These are phyloP conservation scores for Fusarium pininemorale DNA, from an alignment of 2,329 filamentous ascomycete species.

Conservation along the genomic window DNA sequence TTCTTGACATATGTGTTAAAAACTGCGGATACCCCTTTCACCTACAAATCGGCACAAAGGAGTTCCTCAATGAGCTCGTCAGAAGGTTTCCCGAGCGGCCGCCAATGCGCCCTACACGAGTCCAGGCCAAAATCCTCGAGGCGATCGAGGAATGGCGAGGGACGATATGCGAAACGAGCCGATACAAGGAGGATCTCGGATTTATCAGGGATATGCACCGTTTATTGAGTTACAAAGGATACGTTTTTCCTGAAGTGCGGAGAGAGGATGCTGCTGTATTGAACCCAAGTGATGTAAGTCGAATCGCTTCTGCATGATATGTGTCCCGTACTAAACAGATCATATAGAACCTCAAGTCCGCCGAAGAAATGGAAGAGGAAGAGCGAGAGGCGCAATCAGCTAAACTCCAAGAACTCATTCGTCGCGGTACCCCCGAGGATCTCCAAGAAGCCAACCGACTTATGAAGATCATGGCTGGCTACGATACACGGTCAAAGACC, in stretches of 20 bases:
- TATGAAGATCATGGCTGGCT: slow-evolving; percentile 99
- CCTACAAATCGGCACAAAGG: slow-evolving; percentile 97
- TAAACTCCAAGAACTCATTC: slow-evolving; percentile 97
- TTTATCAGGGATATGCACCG: slow-evolving; percentile 99
- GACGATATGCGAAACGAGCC: slow-evolving; percentile 97
- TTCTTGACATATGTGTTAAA: slow-evolving; percentile 99
- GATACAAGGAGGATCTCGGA: slow-evolving; percentile 96
- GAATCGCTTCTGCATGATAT: background rate
- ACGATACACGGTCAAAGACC: slow-evolving; percentile 93
- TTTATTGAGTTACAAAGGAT: slow-evolving; percentile 94
- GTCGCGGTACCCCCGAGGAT: slow-evolving; percentile 89
- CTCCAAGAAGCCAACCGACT: slow-evolving; percentile 95
- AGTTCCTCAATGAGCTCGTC: slow-evolving; percentile 98
- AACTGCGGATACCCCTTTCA: slow-evolving; percentile 99
- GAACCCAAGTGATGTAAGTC: slow-evolving; percentile 92
- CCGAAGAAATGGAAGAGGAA: slow-evolving; percentile 98
- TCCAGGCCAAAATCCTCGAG: slow-evolving; percentile 93
- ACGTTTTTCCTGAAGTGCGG: slow-evolving; percentile 91
- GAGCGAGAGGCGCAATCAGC: slow-evolving; percentile 94
- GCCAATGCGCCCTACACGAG: slow-evolving; percentile 83
- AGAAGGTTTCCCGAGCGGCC: slow-evolving; percentile 94
- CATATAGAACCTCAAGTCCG: slow-evolving; percentile 86
- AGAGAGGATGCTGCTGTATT: slow-evolving; percentile 94
- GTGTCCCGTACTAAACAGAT: slow-evolving; percentile 52
- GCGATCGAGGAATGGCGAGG: slow-evolving; percentile 98